These are phyloP conservation scores for Chaetomium sp. DNA, from an alignment of 2,329 filamentous ascomycete species.

Conservation along the genomic window DNA sequence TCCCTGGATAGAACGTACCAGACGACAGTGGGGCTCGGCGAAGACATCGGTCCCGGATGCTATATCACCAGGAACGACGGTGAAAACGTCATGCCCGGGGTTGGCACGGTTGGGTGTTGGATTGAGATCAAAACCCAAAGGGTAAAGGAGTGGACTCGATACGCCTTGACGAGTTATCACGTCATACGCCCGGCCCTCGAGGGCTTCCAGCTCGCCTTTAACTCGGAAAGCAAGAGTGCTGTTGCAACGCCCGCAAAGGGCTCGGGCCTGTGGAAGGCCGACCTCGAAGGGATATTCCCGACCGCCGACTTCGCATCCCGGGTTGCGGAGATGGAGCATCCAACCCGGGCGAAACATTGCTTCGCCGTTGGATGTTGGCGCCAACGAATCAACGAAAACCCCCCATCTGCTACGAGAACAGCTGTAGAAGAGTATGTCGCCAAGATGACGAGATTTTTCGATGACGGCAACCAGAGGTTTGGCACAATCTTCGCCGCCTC, in stretches of 20 bases:
- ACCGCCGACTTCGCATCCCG: too few relatives aligned
- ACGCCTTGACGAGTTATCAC: slow-evolving; percentile 4
- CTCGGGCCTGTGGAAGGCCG: neutral
- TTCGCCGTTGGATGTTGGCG: neutral
- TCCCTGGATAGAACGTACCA: neutral
- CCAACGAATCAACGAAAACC: neutral
- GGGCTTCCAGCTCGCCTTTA: neutral
- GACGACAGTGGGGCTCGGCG: neutral
- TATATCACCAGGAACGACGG: neutral
- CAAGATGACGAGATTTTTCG: neutral
- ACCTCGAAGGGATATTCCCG: neutral
- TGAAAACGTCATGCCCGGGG: neutral
- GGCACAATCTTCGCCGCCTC: neutral
- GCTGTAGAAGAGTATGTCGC: neutral
- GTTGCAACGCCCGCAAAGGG: neutral
- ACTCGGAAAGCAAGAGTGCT: too few relatives aligned
- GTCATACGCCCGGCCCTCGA: neutral
- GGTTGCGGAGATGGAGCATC: neutral
- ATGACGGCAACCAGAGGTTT: neutral
- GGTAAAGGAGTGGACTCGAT: neutral
- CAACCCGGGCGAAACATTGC: neutral
- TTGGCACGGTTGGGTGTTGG: slow-evolving; percentile 3
- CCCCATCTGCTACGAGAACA: neutral
- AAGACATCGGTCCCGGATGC: neutral
- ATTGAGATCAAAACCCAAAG: neutral